Base-by-base conservation (phyloP, 176 grass and related monocot species). In the Carex kokanica region DNA sequence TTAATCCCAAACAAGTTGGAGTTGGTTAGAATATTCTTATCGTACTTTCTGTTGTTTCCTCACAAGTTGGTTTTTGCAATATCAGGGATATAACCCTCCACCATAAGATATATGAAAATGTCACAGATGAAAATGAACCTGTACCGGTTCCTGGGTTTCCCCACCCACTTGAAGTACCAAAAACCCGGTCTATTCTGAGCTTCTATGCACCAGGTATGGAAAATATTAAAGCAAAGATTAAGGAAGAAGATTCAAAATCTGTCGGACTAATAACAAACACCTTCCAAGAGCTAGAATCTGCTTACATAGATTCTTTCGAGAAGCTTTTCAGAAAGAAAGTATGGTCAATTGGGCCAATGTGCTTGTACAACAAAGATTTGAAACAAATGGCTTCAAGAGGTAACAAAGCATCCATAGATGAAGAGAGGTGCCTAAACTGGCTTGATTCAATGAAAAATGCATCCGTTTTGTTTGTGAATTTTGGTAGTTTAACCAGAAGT, bases 381-480 rank as follows among this genome's bases (percentile, higher is more conserved):
- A 65, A 84, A 0, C 45, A 41, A 67, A 90, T 7, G 66, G 52
- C 53, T 38, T 75, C 66, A 36, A 75, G 84, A 49, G 88, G 86
- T 10, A 70, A 87, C 64, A 60, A 3, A 41, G 0, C 52, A 18
- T 54, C n/a, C 29, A 78, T 85, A 1, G 68, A 83, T 15, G 59
- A 83, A 53, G 5, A 27, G 18, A 25, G n/a, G 23, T 29, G 90
- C 20, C 23, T 68, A 12, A 21, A 52, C 1, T 95, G 93, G 93
- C 90, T 95, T 5, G 93, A 90, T 81, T 11, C 14, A 3, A 71
- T 6, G 84, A 6, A 17, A 17, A 21, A 82, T 0, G 80, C 17
- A 32, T 90, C 90, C 34, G 90, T 96, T 18, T 47, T 96, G 2
- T 91, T 82, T 54, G 87, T 89, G 25, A 91, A 61, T 84, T 96